Evolutionary conservation across 345 rosid genomes (phyloP), one percentile per base, ranked within the genome.

Genomic region (Clausena lansium): DNA sequence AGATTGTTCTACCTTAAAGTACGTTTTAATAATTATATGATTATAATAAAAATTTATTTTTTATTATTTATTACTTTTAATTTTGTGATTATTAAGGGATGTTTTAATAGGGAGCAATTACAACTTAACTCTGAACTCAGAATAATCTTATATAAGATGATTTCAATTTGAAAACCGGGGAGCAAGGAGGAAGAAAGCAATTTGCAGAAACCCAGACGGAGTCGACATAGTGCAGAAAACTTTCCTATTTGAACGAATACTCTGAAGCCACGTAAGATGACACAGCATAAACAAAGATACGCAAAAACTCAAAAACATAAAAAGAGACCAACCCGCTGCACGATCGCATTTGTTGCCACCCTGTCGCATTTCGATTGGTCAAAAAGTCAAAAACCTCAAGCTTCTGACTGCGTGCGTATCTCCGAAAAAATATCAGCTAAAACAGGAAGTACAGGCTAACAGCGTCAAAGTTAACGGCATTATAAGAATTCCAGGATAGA

Each of bases 181-280:
- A 11, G 15, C 50, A 41, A 0, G 15, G 7, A 28, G 17, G 19
- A 28, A 71, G 35, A 9, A 47, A 72, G 38, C 25, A 57, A 13
- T 58, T 36, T 10, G 13, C 7, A 15, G 32, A 58, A 36, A 35
- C n/a, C 13, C 15, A 58, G 24, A 57, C 24, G 54, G 14, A 20
- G 6, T 24, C 35, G 50, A 30, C 64, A 4, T 7, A 38, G n/a
- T 15, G 13, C 60, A 27, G 7, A 27, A 28, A 7, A 36, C 1
- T 54, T 28, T 24, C 58, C 7, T 19, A 3, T 19, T 54, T 19
- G 4, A 74, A 45, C 35, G 3, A 47, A 24, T 64, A 15, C 22
- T 75, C 32, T 47, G 0, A 75, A 30, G 70, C 50, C 78, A 64
- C 70, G 77, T 75, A 52, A 52, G 3, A 28, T 33, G 14, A 35